phyloP scores from a whole-genome alignment of 805 yeast species.

The Saccharomyces kudriavzevii region DNA sequence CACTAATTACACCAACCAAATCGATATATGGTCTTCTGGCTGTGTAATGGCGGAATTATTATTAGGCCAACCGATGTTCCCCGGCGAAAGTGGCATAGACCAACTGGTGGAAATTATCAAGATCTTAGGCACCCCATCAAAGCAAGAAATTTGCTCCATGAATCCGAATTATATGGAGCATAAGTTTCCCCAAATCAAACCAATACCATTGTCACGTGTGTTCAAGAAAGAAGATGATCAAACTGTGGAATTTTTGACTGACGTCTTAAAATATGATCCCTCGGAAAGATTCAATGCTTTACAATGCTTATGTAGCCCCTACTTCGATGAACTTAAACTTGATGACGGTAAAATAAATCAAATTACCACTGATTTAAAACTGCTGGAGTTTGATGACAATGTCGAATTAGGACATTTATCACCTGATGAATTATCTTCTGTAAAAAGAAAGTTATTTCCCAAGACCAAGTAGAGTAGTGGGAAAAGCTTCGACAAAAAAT shows the following conservation, averaged over 20 bases:
- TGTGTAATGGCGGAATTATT: conserved; percentile 97
- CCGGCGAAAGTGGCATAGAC: conserved; percentile 96
- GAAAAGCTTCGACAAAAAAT: background rate
- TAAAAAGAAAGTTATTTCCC: conserved; percentile 17
- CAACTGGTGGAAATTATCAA: conserved; percentile 95
- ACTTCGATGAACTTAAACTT: conserved; percentile 27
- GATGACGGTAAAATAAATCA: conserved; percentile 11
- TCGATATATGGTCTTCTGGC: conserved; percentile 96
- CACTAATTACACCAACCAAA: conserved; percentile 89
- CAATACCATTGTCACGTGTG: conserved; percentile 62
- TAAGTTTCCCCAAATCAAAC: conserved; percentile 81
- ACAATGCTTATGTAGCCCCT: conserved; percentile 27
- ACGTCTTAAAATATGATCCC: conserved; percentile 63
- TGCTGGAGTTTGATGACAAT: conserved; percentile 23
- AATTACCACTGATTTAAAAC: conserved; percentile 16
- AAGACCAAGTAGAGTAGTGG: background rate
- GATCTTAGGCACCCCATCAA: conserved; percentile 89
- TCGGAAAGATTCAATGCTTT: conserved; percentile 50
- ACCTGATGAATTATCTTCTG: conserved; percentile 20
- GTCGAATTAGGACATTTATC: conserved; percentile 25
- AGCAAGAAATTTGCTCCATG: conserved; percentile 88
- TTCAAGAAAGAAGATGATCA: conserved; percentile 43
- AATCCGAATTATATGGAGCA: conserved; percentile 96
- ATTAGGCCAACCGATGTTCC: conserved; percentile 93
- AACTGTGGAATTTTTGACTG: conserved; percentile 48